These are phyloP conservation scores for Cadophora luteo-olivacea DNA, from an alignment of 2,329 filamentous ascomycete species.

Conservation along the genomic window DNA sequence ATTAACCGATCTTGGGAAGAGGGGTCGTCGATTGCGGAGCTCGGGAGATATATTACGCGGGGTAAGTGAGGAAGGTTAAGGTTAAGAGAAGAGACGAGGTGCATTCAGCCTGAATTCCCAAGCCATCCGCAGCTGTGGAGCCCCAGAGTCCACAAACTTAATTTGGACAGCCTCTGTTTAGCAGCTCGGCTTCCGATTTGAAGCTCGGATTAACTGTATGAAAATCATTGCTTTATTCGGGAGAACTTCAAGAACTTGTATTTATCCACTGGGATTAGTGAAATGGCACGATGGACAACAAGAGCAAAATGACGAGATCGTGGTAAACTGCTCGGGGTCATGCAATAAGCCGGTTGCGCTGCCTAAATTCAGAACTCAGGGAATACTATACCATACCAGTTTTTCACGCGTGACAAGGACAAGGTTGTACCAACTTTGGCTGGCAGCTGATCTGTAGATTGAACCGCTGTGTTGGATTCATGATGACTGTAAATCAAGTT, in stretches of 20 bases:
- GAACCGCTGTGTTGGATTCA: conserved; percentile 11
- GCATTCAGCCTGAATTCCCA: conserved; percentile 38
- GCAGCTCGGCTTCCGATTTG: conserved; percentile 14
- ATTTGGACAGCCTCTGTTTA: conserved; percentile 10
- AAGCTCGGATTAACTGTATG: neutral
- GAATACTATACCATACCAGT: neutral
- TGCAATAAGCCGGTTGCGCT: conserved; percentile 6
- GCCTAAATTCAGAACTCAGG: conserved; percentile 20
- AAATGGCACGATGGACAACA: neutral
- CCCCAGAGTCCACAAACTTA: conserved; percentile 14
- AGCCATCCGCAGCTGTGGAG: conserved; percentile 6
- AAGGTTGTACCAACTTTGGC: conserved; percentile 31
- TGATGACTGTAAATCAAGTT: neutral
- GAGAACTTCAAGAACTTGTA: neutral
- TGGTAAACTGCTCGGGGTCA: too few species aligned
- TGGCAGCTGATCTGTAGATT: conserved; percentile 18
- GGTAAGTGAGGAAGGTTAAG: conserved; percentile 21
- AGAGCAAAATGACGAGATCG: neutral
- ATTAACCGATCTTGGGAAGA: conserved; percentile 16
- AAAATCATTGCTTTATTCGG: neutral
- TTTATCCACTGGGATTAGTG: neutral
- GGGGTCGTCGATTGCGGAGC: conserved; percentile 30
- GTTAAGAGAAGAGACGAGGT: conserved; percentile 3
- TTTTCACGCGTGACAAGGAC: conserved; percentile 14
- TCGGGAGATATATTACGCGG: conserved; percentile 40